Evolutionary conservation across 2,329 filamentous ascomycete species (phyloP), one percentile per base, ranked within the genome.

Genomic region (Tolypocladium sp.): DNA sequence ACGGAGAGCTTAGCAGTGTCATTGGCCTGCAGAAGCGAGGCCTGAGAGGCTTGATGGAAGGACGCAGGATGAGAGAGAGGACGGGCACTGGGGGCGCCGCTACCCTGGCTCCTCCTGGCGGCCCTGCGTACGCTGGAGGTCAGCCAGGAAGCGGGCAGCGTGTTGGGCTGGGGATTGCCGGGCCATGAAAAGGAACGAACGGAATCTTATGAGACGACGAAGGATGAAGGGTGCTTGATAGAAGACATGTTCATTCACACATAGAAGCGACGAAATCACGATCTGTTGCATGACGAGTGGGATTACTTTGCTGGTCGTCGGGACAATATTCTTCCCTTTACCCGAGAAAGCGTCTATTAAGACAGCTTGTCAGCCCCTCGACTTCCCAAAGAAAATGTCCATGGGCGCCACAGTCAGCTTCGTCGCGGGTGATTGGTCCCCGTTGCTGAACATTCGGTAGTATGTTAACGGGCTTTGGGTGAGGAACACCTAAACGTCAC

Each of bases 11-110:
- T 40, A 92, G 90, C 76, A 91, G 91, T 55, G 93, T 97, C 3
- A 96, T 99, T 65, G 94, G 94, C 0, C 72, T 99, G 63, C 94
- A 99, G 78, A 99, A 99, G 78, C 82, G 94, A 58, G 94, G 94
- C 0, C 73, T 99, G 41, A 82, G 93, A 60, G 94, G 94, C 0
- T 73, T 99, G 65, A 97, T 99, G 94, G 94, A 97, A 73, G 93
- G 93, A 4, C 80, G 93, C 52, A 82, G 93, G 61, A 86, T 97
- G 78, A 80, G 92, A 52, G 91, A 96, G 72, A 79, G 91, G 63
- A 81, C 79, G 3, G 80, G 80, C 12, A 81, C 78, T 64, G 73
- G 57, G 66, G 67, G 30, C 65, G 67, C 22, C 63, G 65, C 60
- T 58, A 67, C 55, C 30, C 53, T 67, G 57, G 59, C 59, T 27